These are phyloP conservation scores for Quercus agrifolia DNA, from an alignment of 306 rosid species.

Conservation along the genomic window DNA sequence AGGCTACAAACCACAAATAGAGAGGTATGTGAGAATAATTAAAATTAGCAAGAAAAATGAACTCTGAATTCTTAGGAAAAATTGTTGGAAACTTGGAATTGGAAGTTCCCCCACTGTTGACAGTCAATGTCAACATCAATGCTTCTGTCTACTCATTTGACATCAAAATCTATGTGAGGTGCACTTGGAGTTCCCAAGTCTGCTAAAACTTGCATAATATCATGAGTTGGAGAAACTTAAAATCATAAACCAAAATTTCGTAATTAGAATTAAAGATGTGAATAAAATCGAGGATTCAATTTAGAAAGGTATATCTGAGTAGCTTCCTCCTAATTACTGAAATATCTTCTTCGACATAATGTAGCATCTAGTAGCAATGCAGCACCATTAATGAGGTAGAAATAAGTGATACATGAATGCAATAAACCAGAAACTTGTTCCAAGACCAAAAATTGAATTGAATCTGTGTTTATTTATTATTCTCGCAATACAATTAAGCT, in stretches of 20 bases:
- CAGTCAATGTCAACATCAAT: constrained; percentile 23
- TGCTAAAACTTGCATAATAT: constrained; percentile 37
- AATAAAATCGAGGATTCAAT: no score
- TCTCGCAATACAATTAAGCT: background rate
- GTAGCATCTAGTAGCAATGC: background rate
- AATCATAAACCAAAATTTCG: background rate
- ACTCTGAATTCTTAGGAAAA: no score
- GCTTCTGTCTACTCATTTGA: constrained; percentile 21
- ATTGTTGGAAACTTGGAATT: no score
- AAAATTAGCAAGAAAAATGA: no score
- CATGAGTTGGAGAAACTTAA: constrained; percentile 35
- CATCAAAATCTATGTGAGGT: constrained; percentile 64
- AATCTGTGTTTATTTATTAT: background rate
- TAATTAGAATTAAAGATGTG: no score
- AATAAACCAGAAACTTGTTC: background rate
- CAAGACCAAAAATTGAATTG: background rate
- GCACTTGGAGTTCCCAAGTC: constrained; percentile 96
- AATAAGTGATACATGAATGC: background rate
- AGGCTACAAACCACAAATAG: no score
- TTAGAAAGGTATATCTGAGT: background rate
- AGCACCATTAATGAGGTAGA: background rate
- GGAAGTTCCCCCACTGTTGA: constrained; percentile 1
- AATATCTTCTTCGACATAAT: background rate
- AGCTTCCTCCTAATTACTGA: background rate
- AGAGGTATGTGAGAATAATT: no score